Percentiles rank a stretch among this genome's conserved stretches.
Conservation (phyloP, 805 yeast genomes). For the Candida succiphila region DNA sequence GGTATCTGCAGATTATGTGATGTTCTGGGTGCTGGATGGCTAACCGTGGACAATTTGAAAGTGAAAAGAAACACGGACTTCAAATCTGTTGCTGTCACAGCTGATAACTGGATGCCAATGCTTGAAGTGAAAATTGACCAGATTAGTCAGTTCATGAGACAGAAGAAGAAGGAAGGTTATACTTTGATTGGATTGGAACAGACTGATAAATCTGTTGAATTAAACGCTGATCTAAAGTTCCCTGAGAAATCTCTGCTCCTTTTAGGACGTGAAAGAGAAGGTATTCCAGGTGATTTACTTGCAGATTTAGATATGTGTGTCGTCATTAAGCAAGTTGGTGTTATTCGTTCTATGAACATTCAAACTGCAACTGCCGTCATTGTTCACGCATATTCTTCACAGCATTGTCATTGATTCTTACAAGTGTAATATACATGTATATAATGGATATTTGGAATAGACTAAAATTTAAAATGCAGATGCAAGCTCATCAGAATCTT, state of each 20-base stretch:
- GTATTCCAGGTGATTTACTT: constrained; percentile 78
- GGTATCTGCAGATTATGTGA: constrained; percentile 91
- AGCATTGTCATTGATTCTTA: constrained; percentile 36
- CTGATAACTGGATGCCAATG: constrained; percentile 95
- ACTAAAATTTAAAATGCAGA: constrained; percentile 14
- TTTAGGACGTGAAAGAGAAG: constrained; percentile 83
- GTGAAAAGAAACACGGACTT: constrained; percentile 62
- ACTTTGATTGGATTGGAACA: constrained; percentile 87
- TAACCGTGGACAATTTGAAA: constrained; percentile 64
- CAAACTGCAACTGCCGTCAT: constrained; percentile 95
- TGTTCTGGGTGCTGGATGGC: constrained; percentile 78
- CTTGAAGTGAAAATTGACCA: constrained; percentile 53
- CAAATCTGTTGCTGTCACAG: constrained; percentile 85
- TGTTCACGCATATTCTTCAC: constrained; percentile 79
- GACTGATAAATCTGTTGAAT: constrained; percentile 76
- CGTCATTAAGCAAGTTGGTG: constrained; percentile 88
- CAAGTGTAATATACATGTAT: background rate
- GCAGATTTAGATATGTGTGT: constrained; percentile 80
- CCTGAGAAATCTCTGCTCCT: constrained; percentile 73
- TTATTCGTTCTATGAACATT: constrained; percentile 89
- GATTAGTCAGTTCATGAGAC: constrained; percentile 45
- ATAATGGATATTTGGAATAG: background rate
- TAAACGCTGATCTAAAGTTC: constrained; percentile 54
- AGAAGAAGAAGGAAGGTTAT: constrained; percentile 66
- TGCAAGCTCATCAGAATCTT: constrained; percentile 23